A percentile compares a stretch with the other conserved stretches of the same genome.
Evolutionary conservation across 345 rosid genomes (phyloP).

Genomic region (Murraya paniculata): DNA sequence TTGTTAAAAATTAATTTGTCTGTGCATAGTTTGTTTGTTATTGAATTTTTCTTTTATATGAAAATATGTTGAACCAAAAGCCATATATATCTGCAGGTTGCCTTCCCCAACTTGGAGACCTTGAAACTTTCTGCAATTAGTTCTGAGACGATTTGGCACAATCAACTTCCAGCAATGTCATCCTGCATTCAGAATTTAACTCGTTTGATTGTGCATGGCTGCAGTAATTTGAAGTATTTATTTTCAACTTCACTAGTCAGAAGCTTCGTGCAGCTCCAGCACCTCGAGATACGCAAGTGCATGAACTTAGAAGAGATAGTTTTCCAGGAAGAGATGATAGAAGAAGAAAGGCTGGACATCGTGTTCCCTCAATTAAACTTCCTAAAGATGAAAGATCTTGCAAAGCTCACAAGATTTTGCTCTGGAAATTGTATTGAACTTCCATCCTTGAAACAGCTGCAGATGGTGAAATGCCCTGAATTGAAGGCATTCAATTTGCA

Average conservation of each 20-base stretch:
- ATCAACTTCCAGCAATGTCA: neutral
- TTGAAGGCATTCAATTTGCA: no score
- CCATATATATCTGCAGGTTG: conserved; percentile 10
- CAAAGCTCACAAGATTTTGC: neutral
- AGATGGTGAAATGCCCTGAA: conserved; percentile 9
- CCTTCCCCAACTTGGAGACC: conserved; percentile 17
- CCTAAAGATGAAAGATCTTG: no score
- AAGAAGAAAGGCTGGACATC: no score
- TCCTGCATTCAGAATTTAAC: neutral
- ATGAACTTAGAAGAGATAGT: neutral
- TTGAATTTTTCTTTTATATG: no score
- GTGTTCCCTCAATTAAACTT: no score
- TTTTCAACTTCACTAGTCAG: neutral
- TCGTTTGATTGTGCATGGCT: neutral
- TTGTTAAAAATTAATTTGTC: no score
- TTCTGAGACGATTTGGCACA: conserved; percentile 5
- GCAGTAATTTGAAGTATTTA: neutral
- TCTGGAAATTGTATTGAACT: neutral
- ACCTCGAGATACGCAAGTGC: neutral
- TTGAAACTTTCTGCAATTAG: neutral
- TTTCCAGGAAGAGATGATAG: neutral
- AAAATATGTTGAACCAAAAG: neutral
- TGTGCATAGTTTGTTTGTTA: no score
- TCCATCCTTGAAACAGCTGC: neutral
- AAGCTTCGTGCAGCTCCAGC: neutral